Percentiles rank a stretch among this genome's conserved stretches.
Conservation (phyloP, 2,329 filamentous ascomycete species). For the Coniella lustricola region DNA sequence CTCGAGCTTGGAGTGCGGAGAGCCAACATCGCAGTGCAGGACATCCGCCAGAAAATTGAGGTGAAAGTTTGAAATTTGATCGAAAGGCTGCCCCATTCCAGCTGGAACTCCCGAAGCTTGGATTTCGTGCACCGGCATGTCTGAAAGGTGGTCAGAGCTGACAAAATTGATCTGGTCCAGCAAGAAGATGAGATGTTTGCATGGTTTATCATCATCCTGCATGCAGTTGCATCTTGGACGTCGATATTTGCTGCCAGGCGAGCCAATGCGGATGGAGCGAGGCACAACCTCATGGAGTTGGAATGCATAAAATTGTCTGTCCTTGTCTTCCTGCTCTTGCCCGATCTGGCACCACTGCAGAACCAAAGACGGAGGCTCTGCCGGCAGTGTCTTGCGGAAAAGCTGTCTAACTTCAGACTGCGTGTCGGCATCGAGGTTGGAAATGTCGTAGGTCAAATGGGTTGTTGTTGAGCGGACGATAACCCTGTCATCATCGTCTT, state of each 20-base stretch:
- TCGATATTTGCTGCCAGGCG: slow-evolving; percentile 31
- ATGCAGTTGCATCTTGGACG: slow-evolving; percentile 41
- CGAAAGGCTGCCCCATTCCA: slow-evolving; percentile 42
- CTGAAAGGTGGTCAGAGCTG: slow-evolving; percentile 29
- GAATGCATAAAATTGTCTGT: slow-evolving; percentile 43
- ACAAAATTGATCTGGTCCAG: slow-evolving; percentile 46
- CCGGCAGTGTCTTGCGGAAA: slow-evolving; percentile 26
- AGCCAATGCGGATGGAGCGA: slow-evolving; percentile 43
- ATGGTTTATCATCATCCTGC: slow-evolving; percentile 29
- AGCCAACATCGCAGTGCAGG: slow-evolving; percentile 41
- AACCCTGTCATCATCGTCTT: slow-evolving; percentile 16
- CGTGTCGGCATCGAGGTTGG: slow-evolving; percentile 30
- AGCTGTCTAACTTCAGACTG: slow-evolving; percentile 35
- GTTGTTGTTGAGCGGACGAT: slow-evolving; percentile 27
- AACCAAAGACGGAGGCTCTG: slow-evolving; percentile 40
- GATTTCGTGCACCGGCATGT: slow-evolving; percentile 23
- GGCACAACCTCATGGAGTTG: slow-evolving; percentile 49
- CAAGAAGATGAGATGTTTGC: slow-evolving; percentile 48
- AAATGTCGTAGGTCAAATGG: slow-evolving; percentile 32
- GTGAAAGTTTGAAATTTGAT: slow-evolving; percentile 41
- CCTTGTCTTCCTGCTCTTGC: slow-evolving; percentile 25
- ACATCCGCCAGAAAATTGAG: slow-evolving; percentile 45
- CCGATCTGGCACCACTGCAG: slow-evolving; percentile 43
- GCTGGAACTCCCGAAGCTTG: slow-evolving; percentile 35
- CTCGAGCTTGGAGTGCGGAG: slow-evolving; percentile 22